Evolutionary conservation across 2,329 filamentous ascomycete genomes (phyloP), one percentile per base, ranked within the genome.

Genomic region (Fusarium buharicum): DNA sequence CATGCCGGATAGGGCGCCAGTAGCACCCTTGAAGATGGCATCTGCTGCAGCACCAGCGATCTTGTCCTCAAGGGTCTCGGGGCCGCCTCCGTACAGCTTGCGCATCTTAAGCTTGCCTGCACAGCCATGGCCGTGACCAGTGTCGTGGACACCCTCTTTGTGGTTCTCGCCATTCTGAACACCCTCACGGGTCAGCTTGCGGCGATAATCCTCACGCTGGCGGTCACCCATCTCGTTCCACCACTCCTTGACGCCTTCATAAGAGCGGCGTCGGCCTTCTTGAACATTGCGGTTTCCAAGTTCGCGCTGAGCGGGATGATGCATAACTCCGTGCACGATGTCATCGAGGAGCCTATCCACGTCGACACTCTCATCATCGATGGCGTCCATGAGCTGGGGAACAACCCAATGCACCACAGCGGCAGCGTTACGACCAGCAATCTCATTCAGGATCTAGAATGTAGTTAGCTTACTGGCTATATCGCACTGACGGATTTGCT

Each of bases 61-160:
- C 68, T 81, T 81, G 70, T 85, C 84, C 70, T 86, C 82, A 36
- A 82, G 69, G 27, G 79, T 82, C 55, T 82, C 79, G 3, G 76
- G 76, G 12, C 77, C 77, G 28, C 56, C 56, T 2, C 78, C 76
- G 56, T 84, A 86, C 64, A 85, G 84, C 76, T 90, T 93, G 62
- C 88, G 86, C 85, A 96, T 90, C 63, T 88, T 85, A 11, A 97
- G 81, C 76, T 93, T 93, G 58, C 91, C 88, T 59, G 79, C 81
- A 72, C 92, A 96, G 47, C 92, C 92, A 73, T 97, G 92, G 12
- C 91, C 91, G 72, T 93, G 92, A 6, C 93, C 93, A 48, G 85
- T 88, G 75, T 97, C 93, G 14, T 92, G 78, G 11, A 94, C 89
- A 24, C 91, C 92, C 68, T 92, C 88, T 76, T 92, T 94, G 78